Conservation (phyloP, 2,329 filamentous ascomycete genomes). For the Didymella sp. region DNA sequence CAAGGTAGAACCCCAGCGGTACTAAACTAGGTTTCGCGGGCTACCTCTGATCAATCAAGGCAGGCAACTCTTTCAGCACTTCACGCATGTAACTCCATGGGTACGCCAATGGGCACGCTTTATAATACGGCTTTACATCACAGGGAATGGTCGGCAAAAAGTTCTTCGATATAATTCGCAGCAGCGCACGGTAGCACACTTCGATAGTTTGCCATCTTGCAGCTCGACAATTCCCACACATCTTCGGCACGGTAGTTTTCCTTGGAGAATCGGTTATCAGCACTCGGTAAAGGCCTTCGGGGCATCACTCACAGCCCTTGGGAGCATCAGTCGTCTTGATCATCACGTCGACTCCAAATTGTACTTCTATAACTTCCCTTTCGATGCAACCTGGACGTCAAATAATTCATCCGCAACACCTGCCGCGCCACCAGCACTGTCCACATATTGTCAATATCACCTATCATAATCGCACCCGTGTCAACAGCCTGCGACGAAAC, state of each 20-base stretch:
- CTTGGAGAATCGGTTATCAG: constrained; percentile 51
- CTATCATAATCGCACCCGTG: constrained; percentile 39
- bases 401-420: constrained; percentile 48
- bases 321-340: constrained; percentile 48
- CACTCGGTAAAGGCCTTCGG: constrained; percentile 49
- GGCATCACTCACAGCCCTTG: constrained; percentile 45
- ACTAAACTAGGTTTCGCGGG: constrained; percentile 41
- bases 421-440: constrained; percentile 45
- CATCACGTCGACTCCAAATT: constrained; percentile 51
- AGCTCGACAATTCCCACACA: constrained; percentile 44
- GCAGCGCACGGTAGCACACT: constrained; percentile 44
- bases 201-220: constrained; percentile 44
- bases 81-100: constrained; percentile 47
- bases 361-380: constrained; percentile 53
- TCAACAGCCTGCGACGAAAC: constrained; percentile 37
- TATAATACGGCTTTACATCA: constrained; percentile 49
- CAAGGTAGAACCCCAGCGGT: constrained; percentile 47
- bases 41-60: constrained; percentile 31
- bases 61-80: constrained; percentile 36
- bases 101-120: constrained; percentile 45
- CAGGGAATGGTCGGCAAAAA: constrained; percentile 51
- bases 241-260: constrained; percentile 52
- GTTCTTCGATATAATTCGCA: constrained; percentile 48
- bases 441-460: constrained; percentile 47
- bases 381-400: constrained; percentile 48